Evolutionary conservation across 306 rosid genomes (phyloP), one percentile per base, ranked within the genome.

Genomic region (Rosa rugosa): DNA sequence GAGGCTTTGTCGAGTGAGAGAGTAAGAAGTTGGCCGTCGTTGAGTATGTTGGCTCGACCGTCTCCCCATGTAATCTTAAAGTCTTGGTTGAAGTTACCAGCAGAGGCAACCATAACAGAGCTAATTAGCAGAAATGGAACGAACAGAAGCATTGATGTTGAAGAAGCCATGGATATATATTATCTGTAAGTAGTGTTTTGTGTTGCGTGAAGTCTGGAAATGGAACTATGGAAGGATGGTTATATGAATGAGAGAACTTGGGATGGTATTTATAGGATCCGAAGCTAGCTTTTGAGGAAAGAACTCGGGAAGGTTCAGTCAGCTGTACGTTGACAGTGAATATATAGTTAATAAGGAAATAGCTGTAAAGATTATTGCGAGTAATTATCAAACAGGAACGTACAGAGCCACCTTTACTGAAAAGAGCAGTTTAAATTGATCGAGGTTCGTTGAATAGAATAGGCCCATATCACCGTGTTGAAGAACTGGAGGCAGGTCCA

Each of bases 51-150:
- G 23, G 82, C 89, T 11, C 88, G 71, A n/a, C 85, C 88, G 22
- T 88, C 85, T 0, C 92, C 92, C 92, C 90, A 88, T 0, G 84
- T 80, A 5, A 82, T 41, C 0, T 85, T 63, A 9, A 87, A 73
- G 50, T 80, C 77, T 16, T 63, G 71, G 77, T 80, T 18, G 50
- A 87, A 72, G 74, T 82, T 76, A 0, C 44, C 74, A 9, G 84
- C 83, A 20, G 50, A 72, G 50, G 59, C 44, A 68, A 8, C 23
- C 54, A 51, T 5, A n/a, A 34, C 3, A 46, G 12, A 69, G 71
- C 54, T 41, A 34, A 68, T 1, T 0, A 59, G 5, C 2, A 66
- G 16, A 68, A 66, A 9, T 18, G 64, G 40, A 0, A 78, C 2
- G 10, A 75, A 14, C 23, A 70, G 7, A 53, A 72, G 6, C 16